Base-by-base conservation (phyloP, 306 rosid genomes). In the Vicia faba region DNA sequence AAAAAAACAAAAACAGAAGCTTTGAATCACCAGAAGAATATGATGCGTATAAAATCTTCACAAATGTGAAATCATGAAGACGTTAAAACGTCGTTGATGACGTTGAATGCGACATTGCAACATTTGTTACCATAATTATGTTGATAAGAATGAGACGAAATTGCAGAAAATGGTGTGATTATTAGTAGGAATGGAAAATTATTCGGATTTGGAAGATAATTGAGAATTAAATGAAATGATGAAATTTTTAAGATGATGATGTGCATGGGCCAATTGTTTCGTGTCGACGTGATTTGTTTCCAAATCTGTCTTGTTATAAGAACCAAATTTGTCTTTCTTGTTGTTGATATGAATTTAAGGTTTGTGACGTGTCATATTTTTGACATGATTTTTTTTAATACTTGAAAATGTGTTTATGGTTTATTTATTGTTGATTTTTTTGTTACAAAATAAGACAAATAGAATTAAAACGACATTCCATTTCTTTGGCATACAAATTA, bases 1-100 rank as follows among this genome's bases (percentile, higher is more conserved):
- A 1, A 54, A 23, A 36, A 41, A 11, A 3, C 7, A 31, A 31
- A 5, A 5, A 5, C 10, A 12, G 5, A 54, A 29, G 39, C n/a
- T 35, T 61, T 76, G 11, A 60, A 56, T 65, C 53, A 64, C 70
- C 16, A 62, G 61, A 62, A 54, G 39, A 65, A 73, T 51, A 31
- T 31, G 35, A 29, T 29, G 35, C 5, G 8, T 31, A 31, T 31
- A 31, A 31, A 33, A 33, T 33, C 38, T 33, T 40, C 73, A 35
- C 55, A 53, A 54, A 63, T 48, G 45, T 35, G 11, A n/a, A 56
- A 56, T 20, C 11, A 28, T 56, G 62, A 50, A 50, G 29, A 19
- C 11, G 62, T 68, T 66, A 20, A 19, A 64, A 51, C 20, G 4
- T 73, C 59, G 41, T 46, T 12, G 43, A 15, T n/a, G 61, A 19